These are phyloP conservation scores for Casuarina glauca DNA, from an alignment of 306 rosid genomes.

Conservation along the genomic window DNA sequence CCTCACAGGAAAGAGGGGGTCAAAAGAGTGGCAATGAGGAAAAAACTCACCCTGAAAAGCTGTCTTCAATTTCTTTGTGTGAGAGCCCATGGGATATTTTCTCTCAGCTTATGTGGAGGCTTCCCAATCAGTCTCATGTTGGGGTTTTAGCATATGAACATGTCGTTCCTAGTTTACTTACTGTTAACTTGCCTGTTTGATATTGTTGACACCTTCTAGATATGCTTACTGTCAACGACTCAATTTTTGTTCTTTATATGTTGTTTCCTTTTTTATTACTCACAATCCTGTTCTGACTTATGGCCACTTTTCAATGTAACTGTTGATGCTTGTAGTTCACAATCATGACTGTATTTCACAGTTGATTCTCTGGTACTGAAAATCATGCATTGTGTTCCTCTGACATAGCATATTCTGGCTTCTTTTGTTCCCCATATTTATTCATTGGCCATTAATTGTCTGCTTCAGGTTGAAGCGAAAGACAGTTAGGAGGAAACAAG, in stretches of 20 bases:
- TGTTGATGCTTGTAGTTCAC: not conserved
- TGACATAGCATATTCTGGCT: not conserved
- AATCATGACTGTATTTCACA: constrained; percentile 9
- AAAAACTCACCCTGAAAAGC: not conserved
- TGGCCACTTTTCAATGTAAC: not conserved
- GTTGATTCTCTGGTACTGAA: not conserved
- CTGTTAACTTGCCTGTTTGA: not conserved
- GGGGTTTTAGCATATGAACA: not conserved
- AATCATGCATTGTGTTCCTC: not conserved
- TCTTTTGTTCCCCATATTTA: not conserved
- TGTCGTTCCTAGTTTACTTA: not conserved
- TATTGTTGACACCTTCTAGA: not conserved
- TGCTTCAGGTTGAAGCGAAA: constrained; percentile 75
- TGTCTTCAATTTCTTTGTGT: not conserved
- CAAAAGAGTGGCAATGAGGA: not conserved
- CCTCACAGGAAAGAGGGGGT: not conserved
- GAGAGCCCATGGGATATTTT: not conserved
- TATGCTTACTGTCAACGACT: not conserved
- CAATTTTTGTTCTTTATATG: too few species aligned
- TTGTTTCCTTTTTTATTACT: not conserved
- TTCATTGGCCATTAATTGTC: constrained; percentile 5
- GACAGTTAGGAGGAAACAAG: constrained; percentile 82
- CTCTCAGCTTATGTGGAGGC: not conserved
- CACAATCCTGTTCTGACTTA: not conserved
- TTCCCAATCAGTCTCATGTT: not conserved